A percentile compares a stretch with the other conserved stretches of the same genome.
These are phyloP conservation scores for Croton laevigatus DNA, from an alignment of 441 rosid species.

Conservation along the genomic window DNA sequence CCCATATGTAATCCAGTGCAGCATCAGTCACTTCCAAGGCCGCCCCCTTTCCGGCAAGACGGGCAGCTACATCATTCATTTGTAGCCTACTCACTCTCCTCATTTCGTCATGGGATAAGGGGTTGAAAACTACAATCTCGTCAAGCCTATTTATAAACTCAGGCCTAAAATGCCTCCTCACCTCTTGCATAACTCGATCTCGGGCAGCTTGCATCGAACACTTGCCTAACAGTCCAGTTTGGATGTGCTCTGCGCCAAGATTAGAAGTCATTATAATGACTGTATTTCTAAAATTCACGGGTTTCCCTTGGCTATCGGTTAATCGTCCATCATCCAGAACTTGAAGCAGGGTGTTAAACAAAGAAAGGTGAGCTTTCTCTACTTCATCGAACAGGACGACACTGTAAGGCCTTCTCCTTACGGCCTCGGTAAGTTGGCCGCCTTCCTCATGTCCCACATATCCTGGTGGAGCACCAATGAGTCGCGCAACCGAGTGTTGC, in stretches of 20 bases:
- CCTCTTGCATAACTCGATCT: slow-evolving; percentile 82
- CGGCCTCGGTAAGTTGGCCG: slow-evolving; percentile 89
- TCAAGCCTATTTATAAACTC: slow-evolving; percentile 85
- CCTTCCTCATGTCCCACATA: slow-evolving; percentile 97
- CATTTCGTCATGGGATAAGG: slow-evolving; percentile 82
- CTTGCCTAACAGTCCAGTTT: slow-evolving; percentile 68
- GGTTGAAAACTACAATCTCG: slow-evolving; percentile 83
- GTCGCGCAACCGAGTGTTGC: slow-evolving; percentile 83
- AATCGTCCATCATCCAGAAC: slow-evolving; percentile 83
- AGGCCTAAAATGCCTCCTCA: slow-evolving; percentile 74
- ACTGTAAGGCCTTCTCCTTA: slow-evolving; percentile 78
- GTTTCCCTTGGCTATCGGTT: slow-evolving; percentile 92
- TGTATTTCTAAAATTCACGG: slow-evolving; percentile 72
- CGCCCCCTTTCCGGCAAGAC: slow-evolving; percentile 79
- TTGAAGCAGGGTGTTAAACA: slow-evolving; percentile 76
- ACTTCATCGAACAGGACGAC: slow-evolving; percentile 87
- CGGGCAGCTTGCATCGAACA: slow-evolving; percentile 74
- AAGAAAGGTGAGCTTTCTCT: slow-evolving; percentile 84
- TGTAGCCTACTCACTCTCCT: slow-evolving; percentile 72
- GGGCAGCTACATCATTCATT: slow-evolving; percentile 77
- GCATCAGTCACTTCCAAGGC: slow-evolving; percentile 79
- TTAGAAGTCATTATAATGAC: slow-evolving; percentile 90
- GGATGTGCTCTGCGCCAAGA: slow-evolving; percentile 83
- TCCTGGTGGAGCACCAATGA: slow-evolving; percentile 98
- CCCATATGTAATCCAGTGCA: slow-evolving; percentile 67